Base-by-base conservation (phyloP, 2,329 filamentous ascomycete species). In the Ophiostoma ulmi region DNA sequence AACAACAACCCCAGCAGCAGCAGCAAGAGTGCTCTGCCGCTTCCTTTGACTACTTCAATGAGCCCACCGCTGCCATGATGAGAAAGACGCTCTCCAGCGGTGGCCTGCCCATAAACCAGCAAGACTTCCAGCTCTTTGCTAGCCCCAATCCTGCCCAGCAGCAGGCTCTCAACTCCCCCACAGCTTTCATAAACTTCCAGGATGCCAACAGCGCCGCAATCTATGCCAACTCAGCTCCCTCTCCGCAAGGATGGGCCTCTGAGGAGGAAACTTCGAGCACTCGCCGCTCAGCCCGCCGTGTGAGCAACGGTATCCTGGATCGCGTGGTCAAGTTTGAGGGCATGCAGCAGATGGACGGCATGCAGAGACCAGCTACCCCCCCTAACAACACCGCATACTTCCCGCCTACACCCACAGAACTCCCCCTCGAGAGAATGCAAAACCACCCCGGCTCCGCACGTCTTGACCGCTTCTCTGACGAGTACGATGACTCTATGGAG, bases 401-500 rank as follows among this genome's bases (percentile, higher is more conserved):
- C 74, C 90, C 90, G 71, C 85, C 89, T 65, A 92, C 90, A 38
- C 90, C 90, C 69, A 86, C 85, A 75, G 86, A 88, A 69, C 91
- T 88, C 26, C 89, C 90, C 63, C 83, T 84, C 73, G 80, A 84
- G 72, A 80, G 81, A 68, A 75, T 80, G 61, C 75, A 78, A 64
- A 84, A 84, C 79, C 80, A 82, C 66, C 74, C 55, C 22, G 70
- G 63, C 36, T 26, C 41, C 35, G 65, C 78, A 20, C 78, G 79
- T 3, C 80, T 81, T 2, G 80, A 78, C 74, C 79, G 90, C 70
- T 90, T 90, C 76, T 78, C 83, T 2, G 86, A 89, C 36, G 83
- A 82, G 65, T 88, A 88, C 73, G 88, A 90, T 75, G 87, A 87
- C 78, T 88, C 87, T 17, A 87, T 88, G 85, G 87, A 89, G 76